A percentile compares a stretch with the other conserved stretches of the same genome.
These are phyloP conservation scores for Telopea speciosissima DNA, from an alignment of 177 flowering plant species.

Conservation along the genomic window DNA sequence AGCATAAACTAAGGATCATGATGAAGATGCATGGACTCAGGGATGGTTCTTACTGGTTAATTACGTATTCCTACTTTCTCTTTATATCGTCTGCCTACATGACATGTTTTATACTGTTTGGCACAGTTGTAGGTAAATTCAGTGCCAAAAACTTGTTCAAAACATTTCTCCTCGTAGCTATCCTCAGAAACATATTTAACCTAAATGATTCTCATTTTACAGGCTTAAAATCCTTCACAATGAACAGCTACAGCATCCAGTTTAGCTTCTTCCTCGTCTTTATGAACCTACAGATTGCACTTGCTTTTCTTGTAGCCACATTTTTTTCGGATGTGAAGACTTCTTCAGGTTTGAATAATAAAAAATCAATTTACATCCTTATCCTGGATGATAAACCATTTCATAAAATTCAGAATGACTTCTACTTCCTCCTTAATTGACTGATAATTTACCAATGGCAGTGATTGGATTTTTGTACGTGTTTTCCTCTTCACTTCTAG, in stretches of 20 bases:
- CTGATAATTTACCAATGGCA: slow-evolving; percentile 31
- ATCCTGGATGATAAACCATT: background rate
- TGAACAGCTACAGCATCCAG: slow-evolving; percentile 77
- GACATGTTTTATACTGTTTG: slow-evolving; percentile 68
- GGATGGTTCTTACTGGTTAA: background rate
- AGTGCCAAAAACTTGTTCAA: slow-evolving; percentile 1
- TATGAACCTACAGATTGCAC: slow-evolving; percentile 80
- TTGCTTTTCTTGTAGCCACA: slow-evolving; percentile 67
- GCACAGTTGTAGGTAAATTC: slow-evolving; percentile 68
- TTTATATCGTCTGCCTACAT: slow-evolving; percentile 32
- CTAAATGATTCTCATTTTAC: slow-evolving; percentile 18
- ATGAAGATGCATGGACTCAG: slow-evolving; percentile 99
- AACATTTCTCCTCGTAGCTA: background rate
- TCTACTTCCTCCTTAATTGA: background rate
- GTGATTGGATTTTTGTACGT: slow-evolving; percentile 28
- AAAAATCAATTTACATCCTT: slow-evolving; percentile 9
- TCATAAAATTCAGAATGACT: background rate
- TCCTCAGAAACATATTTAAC: background rate
- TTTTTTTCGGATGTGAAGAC: slow-evolving; percentile 75
- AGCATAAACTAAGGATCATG: slow-evolving; percentile 71
- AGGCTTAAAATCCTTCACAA: slow-evolving; percentile 76
- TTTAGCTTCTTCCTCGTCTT: slow-evolving; percentile 75
- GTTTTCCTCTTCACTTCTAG: slow-evolving; percentile 78
- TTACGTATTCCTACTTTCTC: background rate
- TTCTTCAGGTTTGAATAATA: slow-evolving; percentile 56